Evolutionary conservation across 1,139 yeast species (phyloP).

Genomic region (Casaregolazyma lundiana): DNA sequence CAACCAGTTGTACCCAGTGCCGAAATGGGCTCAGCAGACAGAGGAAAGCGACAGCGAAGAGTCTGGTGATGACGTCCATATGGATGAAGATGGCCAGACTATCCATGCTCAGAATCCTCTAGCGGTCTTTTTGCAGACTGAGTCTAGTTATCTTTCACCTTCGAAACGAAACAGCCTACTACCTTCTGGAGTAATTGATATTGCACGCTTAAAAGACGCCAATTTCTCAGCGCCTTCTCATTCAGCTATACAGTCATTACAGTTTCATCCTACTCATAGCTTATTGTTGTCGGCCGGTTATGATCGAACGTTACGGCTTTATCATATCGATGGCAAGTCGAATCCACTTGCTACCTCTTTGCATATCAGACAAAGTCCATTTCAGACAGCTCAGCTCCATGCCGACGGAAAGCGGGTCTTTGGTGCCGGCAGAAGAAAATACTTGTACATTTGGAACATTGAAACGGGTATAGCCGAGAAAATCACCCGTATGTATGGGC

Average conservation of each 20-base stretch:
- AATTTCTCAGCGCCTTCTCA: constrained; percentile 63
- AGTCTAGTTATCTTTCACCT: constrained; percentile 52
- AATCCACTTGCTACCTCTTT: constrained; percentile 80
- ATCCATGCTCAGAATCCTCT: constrained; percentile 39
- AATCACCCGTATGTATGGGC: constrained; percentile 86
- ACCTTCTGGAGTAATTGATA: constrained; percentile 67
- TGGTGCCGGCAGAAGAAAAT: constrained; percentile 89
- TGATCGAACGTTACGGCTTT: constrained; percentile 81
- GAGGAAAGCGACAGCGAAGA: constrained; percentile 22
- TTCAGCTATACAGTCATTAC: constrained; percentile 75
- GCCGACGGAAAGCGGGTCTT: constrained; percentile 53
- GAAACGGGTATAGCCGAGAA: constrained; percentile 73
- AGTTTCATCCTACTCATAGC: constrained; percentile 85
- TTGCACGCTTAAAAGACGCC: constrained; percentile 80
- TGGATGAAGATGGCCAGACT: constrained; percentile 35
- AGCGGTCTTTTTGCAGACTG: constrained; percentile 53
- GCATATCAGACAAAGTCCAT: constrained; percentile 72
- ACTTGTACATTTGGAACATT: constrained; percentile 89
- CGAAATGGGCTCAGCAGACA: constrained; percentile 63
- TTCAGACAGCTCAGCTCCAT: constrained; percentile 68
- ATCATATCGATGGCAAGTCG: constrained; percentile 85
- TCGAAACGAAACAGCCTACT: constrained; percentile 52
- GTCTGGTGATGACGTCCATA: constrained; percentile 32
- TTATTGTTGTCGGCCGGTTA: constrained; percentile 85
- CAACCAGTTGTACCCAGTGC: constrained; percentile 82